Evolutionary conservation across 2,329 filamentous ascomycete genomes (phyloP).

Genomic region (Diaporthe batatas): DNA sequence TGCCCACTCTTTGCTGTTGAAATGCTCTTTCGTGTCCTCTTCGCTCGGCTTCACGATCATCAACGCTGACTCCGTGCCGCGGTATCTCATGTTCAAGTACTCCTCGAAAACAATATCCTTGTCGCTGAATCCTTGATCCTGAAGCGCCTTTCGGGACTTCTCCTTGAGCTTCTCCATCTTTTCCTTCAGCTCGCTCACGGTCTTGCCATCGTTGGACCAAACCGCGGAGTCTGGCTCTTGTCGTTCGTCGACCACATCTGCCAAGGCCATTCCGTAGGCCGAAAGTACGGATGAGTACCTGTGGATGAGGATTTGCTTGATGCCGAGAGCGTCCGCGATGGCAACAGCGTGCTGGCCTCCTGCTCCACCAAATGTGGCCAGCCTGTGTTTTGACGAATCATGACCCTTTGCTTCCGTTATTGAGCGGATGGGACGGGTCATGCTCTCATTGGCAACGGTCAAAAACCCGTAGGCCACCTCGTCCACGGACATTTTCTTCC

Average conservation of each 20-base stretch:
- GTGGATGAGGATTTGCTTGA: slow-evolving; percentile 87
- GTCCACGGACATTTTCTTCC: slow-evolving; percentile 79
- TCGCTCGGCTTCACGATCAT: slow-evolving; percentile 85
- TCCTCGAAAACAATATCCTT: slow-evolving; percentile 86
- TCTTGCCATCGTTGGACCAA: slow-evolving; percentile 70
- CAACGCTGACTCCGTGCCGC: slow-evolving; percentile 89
- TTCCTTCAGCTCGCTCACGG: slow-evolving; percentile 72
- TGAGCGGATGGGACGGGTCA: slow-evolving; percentile 90
- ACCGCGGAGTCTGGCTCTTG: slow-evolving; percentile 80
- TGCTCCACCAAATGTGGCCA: slow-evolving; percentile 92
- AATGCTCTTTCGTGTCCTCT: slow-evolving; percentile 71
- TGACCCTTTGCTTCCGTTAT: slow-evolving; percentile 94
- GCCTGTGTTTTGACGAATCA: slow-evolving; percentile 88
- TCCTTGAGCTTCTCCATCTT: slow-evolving; percentile 86
- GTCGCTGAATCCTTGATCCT: slow-evolving; percentile 83
- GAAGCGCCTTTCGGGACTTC: slow-evolving; percentile 77
- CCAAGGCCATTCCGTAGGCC: slow-evolving; percentile 92
- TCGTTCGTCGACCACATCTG: slow-evolving; percentile 91
- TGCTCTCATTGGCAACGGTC: slow-evolving; percentile 90
- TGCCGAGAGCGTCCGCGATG: slow-evolving; percentile 86
- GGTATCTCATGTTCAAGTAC: slow-evolving; percentile 94
- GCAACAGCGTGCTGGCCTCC: slow-evolving; percentile 94
- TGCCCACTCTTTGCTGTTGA: slow-evolving; percentile 78
- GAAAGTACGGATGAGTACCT: slow-evolving; percentile 90
- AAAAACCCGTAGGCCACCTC: slow-evolving; percentile 92